Conservation (phyloP, 1,284 basidiomycete species). For the Trametes polyzona region DNA sequence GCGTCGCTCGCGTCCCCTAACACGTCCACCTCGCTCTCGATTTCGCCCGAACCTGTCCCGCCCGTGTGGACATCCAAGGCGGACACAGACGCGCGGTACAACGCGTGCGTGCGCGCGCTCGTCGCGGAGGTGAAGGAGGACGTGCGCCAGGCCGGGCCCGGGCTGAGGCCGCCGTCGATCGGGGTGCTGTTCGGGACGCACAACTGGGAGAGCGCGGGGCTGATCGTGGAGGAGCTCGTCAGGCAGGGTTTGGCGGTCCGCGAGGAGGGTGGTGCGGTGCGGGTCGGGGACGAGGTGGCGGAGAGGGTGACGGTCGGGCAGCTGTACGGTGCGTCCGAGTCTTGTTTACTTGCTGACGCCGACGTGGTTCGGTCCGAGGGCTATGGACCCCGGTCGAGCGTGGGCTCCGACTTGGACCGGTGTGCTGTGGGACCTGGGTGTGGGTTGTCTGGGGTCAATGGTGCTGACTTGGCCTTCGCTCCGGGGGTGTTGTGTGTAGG, state of each 20-base stretch:
- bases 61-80: slow-evolving; percentile 72
- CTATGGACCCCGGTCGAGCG: no score
- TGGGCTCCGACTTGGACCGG: neutral
- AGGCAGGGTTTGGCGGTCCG: slow-evolving; percentile 55
- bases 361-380: neutral
- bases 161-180: slow-evolving; percentile 49
- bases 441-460: neutral
- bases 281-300: slow-evolving; percentile 55
- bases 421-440: neutral
- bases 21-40: slow-evolving; percentile 39
- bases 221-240: slow-evolving; percentile 67
- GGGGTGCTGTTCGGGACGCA: slow-evolving; percentile 88
- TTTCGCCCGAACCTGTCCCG: slow-evolving; percentile 60
- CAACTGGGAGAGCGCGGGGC: slow-evolving; percentile 70
- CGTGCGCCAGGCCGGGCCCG: slow-evolving; percentile 26
- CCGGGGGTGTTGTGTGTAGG: slow-evolving; percentile 45
- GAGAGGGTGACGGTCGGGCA: slow-evolving; percentile 82
- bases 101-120: slow-evolving; percentile 68
- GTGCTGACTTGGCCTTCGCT: neutral
- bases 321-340: slow-evolving; percentile 70
- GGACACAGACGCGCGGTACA: slow-evolving; percentile 84
- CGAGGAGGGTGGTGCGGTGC: slow-evolving; percentile 12
- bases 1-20: slow-evolving; percentile 32
- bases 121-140: slow-evolving; percentile 61
- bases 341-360: neutral